phyloP scores from a whole-genome alignment of 2,329 filamentous ascomycete species.

The Colletotrichum musae region DNA sequence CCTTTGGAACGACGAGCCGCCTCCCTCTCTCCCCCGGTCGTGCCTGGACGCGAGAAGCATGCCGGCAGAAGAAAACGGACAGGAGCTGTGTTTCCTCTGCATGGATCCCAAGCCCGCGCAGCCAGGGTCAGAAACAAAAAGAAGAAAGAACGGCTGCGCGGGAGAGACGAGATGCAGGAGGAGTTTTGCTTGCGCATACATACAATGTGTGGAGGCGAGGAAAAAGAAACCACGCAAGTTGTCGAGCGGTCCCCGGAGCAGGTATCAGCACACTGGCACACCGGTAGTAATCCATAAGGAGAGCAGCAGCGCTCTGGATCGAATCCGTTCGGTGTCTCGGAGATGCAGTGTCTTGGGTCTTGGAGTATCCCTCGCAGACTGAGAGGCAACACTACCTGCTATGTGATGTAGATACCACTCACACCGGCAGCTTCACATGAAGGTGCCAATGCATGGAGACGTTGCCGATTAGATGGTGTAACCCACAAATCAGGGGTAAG shows the following conservation, averaged over 20 bases:
- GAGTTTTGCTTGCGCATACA: not conserved
- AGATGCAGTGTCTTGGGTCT: constrained; percentile 1
- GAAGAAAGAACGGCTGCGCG: constrained; percentile 19
- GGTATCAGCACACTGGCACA: not conserved
- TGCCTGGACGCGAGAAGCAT: constrained; percentile 3
- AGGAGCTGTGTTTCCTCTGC: not conserved
- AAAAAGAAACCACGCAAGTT: constrained; percentile 16
- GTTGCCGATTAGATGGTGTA: constrained; percentile 19
- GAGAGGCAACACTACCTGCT: not conserved
- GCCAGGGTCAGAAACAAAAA: constrained; percentile 5
- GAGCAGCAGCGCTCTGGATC: not conserved
- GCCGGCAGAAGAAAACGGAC: constrained; percentile 6
- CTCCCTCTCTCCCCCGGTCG: not conserved
- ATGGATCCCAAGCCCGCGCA: not conserved
- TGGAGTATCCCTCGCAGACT: constrained; percentile 12
- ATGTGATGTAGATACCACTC: not conserved
- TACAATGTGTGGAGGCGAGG: not conserved
- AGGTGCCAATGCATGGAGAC: constrained; percentile 14
- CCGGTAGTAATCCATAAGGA: not conserved
- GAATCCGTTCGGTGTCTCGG: constrained; percentile 6
- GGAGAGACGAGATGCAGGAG: constrained; percentile 24
- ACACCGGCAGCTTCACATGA: constrained; percentile 22
- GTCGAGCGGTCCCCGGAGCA: constrained; percentile 1
- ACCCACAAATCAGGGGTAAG: constrained; percentile 16
- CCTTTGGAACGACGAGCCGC: not conserved